phyloP scores from a whole-genome alignment of 495 filamentous ascomycete genomes.

The Hyaloscypha hepaticicola region DNA sequence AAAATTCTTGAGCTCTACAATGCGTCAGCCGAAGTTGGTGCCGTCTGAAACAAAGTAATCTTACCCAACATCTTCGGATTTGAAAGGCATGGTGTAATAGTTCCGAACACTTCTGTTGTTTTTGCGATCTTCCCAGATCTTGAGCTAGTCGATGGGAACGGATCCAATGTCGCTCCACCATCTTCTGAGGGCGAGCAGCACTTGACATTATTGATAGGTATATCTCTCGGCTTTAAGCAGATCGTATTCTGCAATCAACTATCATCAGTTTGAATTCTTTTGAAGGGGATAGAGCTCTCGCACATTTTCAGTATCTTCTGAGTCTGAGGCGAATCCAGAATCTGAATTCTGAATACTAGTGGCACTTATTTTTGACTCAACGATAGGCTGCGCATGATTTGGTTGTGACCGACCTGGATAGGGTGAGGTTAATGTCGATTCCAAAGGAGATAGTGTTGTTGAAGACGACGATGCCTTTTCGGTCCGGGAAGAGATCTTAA shows the following conservation, averaged over 20 bases:
- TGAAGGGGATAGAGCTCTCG: not conserved
- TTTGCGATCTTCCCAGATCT: not conserved
- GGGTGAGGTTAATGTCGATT: not conserved
- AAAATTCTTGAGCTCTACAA: constrained; percentile 5
- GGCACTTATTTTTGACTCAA: not conserved
- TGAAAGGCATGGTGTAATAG: not conserved
- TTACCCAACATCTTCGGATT: constrained; percentile 8
- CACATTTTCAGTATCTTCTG: constrained; percentile 8
- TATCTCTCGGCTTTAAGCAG: not conserved
- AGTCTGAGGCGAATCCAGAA: constrained; percentile 7
- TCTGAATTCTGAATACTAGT: not conserved
- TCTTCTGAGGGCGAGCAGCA: not conserved
- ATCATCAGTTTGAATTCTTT: not conserved
- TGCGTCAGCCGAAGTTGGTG: not conserved
- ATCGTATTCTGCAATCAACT: not conserved
- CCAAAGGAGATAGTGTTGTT: no score
- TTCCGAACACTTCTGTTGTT: not conserved
- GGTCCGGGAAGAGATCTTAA: no score
- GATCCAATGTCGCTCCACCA: constrained; percentile 5
- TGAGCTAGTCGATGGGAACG: not conserved
- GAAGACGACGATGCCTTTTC: not conserved
- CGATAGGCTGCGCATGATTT: not conserved
- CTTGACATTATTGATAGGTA: not conserved
- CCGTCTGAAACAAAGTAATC: not conserved
- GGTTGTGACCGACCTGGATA: not conserved